A percentile compares a stretch with the other conserved stretches of the same genome.
These are phyloP conservation scores for Podaxis sp. DNA, from an alignment of 768 basidiomycete genomes.

Conservation along the genomic window DNA sequence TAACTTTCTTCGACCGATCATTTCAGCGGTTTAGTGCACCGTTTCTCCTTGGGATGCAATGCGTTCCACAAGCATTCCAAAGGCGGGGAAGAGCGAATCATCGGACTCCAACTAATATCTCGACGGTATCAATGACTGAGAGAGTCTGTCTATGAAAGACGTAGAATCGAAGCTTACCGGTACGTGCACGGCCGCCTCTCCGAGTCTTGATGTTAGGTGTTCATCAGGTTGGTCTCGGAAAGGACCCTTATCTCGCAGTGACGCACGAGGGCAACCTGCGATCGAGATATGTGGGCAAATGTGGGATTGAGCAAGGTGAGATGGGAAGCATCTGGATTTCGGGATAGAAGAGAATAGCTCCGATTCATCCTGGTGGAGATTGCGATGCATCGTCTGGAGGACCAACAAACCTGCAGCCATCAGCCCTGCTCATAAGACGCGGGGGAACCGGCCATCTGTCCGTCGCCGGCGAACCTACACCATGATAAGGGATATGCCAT, in stretches of 20 bases:
- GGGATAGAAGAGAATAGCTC: not conserved
- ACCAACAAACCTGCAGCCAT: not conserved
- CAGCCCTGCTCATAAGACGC: not conserved
- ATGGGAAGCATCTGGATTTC: constrained; percentile 2
- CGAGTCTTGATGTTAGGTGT: not conserved
- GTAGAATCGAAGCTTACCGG: not conserved
- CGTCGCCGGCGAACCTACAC: not conserved
- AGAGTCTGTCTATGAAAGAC: not conserved
- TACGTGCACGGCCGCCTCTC: not conserved
- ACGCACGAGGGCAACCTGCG: not conserved
- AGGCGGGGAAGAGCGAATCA: not conserved
- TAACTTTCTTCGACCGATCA: not conserved
- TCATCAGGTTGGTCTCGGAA: not conserved
- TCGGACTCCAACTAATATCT: not conserved
- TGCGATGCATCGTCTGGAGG: not conserved
- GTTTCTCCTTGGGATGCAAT: not conserved
- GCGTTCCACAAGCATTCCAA: not conserved
- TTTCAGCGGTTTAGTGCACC: not conserved
- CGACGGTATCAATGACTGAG: not conserved
- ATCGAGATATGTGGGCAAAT: constrained; percentile 1
- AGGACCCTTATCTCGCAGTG: not conserved
- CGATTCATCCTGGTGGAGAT: constrained; percentile 5
- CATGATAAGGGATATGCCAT: not conserved
- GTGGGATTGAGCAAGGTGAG: constrained; percentile 1
- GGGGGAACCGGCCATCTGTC: not conserved